phyloP scores from a whole-genome alignment of 2,329 filamentous ascomycete species.

The Sphaerostilbella broomeana region DNA sequence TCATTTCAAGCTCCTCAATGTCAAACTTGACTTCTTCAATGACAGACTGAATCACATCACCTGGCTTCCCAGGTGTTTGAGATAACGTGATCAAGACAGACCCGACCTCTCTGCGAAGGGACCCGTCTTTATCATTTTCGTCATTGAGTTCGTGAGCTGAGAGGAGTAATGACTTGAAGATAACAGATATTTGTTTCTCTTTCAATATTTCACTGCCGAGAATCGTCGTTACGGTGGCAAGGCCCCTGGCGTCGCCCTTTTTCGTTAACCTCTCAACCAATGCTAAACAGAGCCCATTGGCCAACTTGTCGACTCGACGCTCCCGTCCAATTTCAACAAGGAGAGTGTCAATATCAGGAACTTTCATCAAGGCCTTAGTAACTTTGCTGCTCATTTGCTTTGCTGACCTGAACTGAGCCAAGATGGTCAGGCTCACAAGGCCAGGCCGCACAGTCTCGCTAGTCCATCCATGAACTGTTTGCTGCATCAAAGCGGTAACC shows the following conservation, averaged over 20 bases:
- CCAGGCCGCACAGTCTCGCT: conserved; percentile 65
- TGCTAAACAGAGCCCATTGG: conserved; percentile 64
- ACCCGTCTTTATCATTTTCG: conserved; percentile 45
- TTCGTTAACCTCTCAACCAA: conserved; percentile 56
- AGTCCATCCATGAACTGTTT: conserved; percentile 71
- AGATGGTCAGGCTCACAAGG: conserved; percentile 70
- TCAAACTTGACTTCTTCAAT: conserved; percentile 64
- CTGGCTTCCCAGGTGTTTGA: conserved; percentile 50
- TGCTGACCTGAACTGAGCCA: conserved; percentile 72
- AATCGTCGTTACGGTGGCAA: conserved; percentile 55
- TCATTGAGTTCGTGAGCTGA: conserved; percentile 53
- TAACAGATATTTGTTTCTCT: conserved; percentile 55
- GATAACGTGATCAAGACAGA: conserved; percentile 61
- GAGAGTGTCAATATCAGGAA: conserved; percentile 52
- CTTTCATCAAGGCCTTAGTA: conserved; percentile 59
- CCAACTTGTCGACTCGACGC: conserved; percentile 63
- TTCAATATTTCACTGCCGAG: conserved; percentile 54
- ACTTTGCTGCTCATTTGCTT: conserved; percentile 64
- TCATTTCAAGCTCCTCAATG: conserved; percentile 67
- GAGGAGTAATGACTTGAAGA: conserved; percentile 59
- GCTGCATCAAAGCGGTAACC: conserved; percentile 84
- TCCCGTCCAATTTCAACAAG: conserved; percentile 57
- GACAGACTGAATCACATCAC: conserved; percentile 58
- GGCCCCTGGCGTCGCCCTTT: conserved; percentile 50
- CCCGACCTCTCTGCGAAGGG: conserved; percentile 57